Evolutionary conservation across 1,284 basidiomycete species (phyloP).

Genomic region (Earliella scabrosa): DNA sequence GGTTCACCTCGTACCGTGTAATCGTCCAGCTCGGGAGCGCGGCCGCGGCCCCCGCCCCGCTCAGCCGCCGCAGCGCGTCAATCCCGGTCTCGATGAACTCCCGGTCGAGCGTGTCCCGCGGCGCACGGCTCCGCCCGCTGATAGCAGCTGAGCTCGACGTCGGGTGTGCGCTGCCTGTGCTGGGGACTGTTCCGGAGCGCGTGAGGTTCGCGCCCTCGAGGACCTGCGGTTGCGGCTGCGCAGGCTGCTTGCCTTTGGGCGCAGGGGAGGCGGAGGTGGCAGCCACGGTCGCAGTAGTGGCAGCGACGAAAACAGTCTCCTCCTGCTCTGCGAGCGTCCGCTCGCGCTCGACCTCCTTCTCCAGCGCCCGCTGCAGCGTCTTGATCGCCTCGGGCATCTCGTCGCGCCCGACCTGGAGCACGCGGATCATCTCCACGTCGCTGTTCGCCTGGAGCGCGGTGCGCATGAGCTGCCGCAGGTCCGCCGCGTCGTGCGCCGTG

Average conservation of each 20-base stretch:
- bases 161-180: constrained; percentile 16
- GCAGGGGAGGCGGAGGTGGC: not conserved
- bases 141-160: constrained; percentile 19
- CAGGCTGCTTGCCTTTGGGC: not conserved
- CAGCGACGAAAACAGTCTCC: constrained; percentile 15
- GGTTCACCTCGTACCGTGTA: constrained; percentile 69
- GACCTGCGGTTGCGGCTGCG: not conserved
- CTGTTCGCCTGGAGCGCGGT: constrained; percentile 57
- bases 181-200: constrained; percentile 23
- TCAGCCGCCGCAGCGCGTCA: constrained; percentile 52
- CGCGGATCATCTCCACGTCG: constrained; percentile 67
- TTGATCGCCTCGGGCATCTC: constrained; percentile 83
- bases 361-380: constrained; percentile 72
- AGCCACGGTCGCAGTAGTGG: not conserved
- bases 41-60: constrained; percentile 35
- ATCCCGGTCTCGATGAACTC: constrained; percentile 53
- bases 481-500: constrained; percentile 54
- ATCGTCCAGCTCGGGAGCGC: constrained; percentile 75
- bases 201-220: constrained; percentile 21
- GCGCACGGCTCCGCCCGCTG: constrained; percentile 10
- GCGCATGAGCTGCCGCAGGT: constrained; percentile 62
- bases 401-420: constrained; percentile 64
- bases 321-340: constrained; percentile 12
- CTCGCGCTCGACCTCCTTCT: constrained; percentile 49
- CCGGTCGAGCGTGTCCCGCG: constrained; percentile 42